Evolutionary conservation across 108 stramenopile genomes (phyloP), one percentile per base, ranked within the genome.

Genomic region (Halocafeteria seosinensis): DNA sequence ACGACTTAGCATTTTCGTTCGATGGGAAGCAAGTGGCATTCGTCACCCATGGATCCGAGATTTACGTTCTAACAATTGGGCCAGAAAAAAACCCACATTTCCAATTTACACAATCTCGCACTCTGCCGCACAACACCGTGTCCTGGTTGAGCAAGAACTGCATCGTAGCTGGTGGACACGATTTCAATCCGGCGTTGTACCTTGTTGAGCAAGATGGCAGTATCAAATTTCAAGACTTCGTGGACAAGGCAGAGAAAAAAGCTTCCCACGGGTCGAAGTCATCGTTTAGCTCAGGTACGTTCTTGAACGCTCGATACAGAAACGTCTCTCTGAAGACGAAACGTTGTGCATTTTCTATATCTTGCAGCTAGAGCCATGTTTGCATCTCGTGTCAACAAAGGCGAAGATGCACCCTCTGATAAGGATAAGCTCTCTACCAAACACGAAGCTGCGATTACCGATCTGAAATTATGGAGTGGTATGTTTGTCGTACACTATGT

Each of bases 151-250:
- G 50, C 55, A 78, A 81, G 34, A 50, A 38, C 26, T 55, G 55
- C 29, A 30, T 77, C 12, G 71, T 81, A 0, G 80, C 76, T 2
- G 75, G 47, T 1, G 80, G 80, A 23, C 72, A 79, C 73, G 76
- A 77, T 47, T 71, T 79, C 63, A 77, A 79, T 65, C 80, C 80
- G 1, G 50, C 64, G 32, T 25, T 79, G 38, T 78, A 76, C 67
- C 26, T 61, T 63, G 25, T 61, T 34, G 38, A 50, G 34, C 58
- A 50, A 11, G 12, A 25, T 26, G 62, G 66, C 31, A 32, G 60
- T 11, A 65, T 50, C 11, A 50, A 25, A 26, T 53, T 64, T n/a
- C 29, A 65, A 3, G 62, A 50, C 5, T 29, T 69, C 29, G 62
- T 50, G 68, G 63, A 23, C 3, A 26, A 42, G 33, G 52, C 31